These are phyloP conservation scores for Trichoderma breve DNA, from an alignment of 2,329 filamentous ascomycete species.

Conservation along the genomic window DNA sequence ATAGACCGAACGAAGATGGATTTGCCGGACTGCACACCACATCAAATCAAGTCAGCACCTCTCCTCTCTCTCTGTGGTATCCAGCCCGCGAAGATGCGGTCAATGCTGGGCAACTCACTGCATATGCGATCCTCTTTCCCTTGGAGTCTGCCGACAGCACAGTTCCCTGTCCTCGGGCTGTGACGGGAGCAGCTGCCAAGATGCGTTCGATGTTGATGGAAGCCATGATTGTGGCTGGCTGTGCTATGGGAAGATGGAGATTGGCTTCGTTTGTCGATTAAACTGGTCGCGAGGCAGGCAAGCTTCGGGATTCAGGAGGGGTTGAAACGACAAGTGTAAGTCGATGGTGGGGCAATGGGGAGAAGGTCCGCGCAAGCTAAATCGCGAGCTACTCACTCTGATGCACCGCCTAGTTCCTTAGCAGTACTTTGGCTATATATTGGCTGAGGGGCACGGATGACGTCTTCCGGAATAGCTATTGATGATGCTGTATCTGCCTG, in stretches of 20 bases:
- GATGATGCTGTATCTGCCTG: background rate
- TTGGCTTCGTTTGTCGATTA: background rate
- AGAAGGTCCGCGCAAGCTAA: conserved; percentile 5
- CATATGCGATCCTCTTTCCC: conserved; percentile 89
- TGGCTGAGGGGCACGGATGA: background rate
- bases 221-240: conserved; percentile 30
- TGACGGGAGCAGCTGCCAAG: conserved; percentile 81
- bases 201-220: conserved; percentile 64
- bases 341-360: conserved; percentile 12
- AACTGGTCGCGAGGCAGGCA: background rate
- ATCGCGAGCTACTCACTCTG: background rate
- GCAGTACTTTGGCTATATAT: background rate
- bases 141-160: conserved; percentile 85
- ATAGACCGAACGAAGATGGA: conserved; percentile 95
- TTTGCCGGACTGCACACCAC: conserved; percentile 73
- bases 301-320: conserved; percentile 13
- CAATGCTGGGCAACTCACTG: conserved; percentile 54
- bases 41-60: background rate
- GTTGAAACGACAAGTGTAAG: conserved; percentile 15
- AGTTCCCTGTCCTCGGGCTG: conserved; percentile 81
- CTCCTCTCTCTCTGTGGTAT: background rate
- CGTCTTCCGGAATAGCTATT: background rate
- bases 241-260: background rate
- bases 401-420: background rate
- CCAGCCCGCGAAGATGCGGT: background rate